Conservation (phyloP, 345 rosid genomes). For the Trapa bicornis region DNA sequence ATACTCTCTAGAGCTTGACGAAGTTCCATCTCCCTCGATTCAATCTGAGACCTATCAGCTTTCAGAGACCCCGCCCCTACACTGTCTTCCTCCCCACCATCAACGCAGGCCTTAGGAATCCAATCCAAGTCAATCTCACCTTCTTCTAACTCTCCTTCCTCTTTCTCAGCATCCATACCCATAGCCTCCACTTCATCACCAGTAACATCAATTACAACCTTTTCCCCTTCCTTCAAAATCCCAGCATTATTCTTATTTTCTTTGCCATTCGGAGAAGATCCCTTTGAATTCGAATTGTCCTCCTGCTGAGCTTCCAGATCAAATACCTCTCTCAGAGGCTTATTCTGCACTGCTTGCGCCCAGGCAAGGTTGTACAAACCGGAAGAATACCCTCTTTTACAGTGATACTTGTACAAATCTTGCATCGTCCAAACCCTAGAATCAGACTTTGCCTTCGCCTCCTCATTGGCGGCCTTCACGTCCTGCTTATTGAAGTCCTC, state of each 20-base stretch:
- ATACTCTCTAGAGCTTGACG: slow-evolving; percentile 49
- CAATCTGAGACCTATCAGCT: slow-evolving; percentile 21
- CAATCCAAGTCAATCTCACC: slow-evolving; percentile 89
- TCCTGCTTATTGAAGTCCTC: slow-evolving; percentile 47
- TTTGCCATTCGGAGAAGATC: slow-evolving; percentile 24
- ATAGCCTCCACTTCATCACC: slow-evolving; percentile 22
- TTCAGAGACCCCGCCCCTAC: slow-evolving; percentile 13
- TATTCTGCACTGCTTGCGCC: slow-evolving; percentile 96
- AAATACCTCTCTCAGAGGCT: slow-evolving; percentile 48
- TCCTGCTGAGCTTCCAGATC: slow-evolving; percentile 31
- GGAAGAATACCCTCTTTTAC: slow-evolving; percentile 39
- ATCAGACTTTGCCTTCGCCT: slow-evolving; percentile 13
- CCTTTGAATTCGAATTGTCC: slow-evolving; percentile 24
- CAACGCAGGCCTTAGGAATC: slow-evolving; percentile 17
- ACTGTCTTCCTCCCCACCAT: slow-evolving; percentile 11
- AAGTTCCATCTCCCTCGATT: slow-evolving; percentile 21
- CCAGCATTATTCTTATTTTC: slow-evolving; percentile 13
- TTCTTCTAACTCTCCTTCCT: slow-evolving; percentile 95
- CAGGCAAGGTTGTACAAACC: slow-evolving; percentile 75
- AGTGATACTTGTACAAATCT: slow-evolving; percentile 54
- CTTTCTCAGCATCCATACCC: slow-evolving; percentile 30
- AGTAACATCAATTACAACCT: slow-evolving; percentile 34
- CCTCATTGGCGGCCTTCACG: slow-evolving; percentile 17
- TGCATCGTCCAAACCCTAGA: slow-evolving; percentile 82
- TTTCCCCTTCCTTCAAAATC: slow-evolving; percentile 15